These are phyloP conservation scores for Sclerospora graminicola DNA, from an alignment of 352 stramenopile genomes.

Conservation along the genomic window DNA sequence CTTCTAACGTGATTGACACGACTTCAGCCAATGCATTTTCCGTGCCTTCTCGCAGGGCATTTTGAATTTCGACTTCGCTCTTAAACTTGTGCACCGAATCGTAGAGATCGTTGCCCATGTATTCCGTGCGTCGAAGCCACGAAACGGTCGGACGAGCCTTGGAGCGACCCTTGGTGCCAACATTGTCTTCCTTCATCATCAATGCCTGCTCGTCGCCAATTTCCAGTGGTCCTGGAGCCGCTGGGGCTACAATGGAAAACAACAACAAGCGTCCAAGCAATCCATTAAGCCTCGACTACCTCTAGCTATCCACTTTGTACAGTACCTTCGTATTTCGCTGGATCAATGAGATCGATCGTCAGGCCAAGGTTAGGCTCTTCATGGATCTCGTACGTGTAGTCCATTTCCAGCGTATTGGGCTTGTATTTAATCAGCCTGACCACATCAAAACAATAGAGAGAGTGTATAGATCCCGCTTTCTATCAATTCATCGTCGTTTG, in stretches of 20 bases:
- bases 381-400: constrained; percentile 82
- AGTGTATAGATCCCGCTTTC: too few relatives aligned
- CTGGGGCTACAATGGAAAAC: constrained; percentile 27
- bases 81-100: constrained; percentile 83
- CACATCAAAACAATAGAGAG: too few relatives aligned
- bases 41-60: constrained; percentile 65
- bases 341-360: constrained; percentile 77
- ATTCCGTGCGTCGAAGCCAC: constrained; percentile 75
- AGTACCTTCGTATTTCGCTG: constrained; percentile 73
- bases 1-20: constrained; percentile 53
- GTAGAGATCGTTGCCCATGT: constrained; percentile 82
- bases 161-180: constrained; percentile 32
- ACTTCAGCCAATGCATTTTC: constrained; percentile 72
- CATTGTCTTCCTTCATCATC: constrained; percentile 67
- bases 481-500: not conserved
- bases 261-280: constrained; percentile 1
- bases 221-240: constrained; percentile 39
- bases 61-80: constrained; percentile 80
- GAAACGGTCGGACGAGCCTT: constrained; percentile 67
- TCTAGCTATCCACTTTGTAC: not conserved
- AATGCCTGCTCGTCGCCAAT: constrained; percentile 64
- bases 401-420: constrained; percentile 70
- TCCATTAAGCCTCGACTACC: not conserved
- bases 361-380: constrained; percentile 72
- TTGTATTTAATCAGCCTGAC: constrained; percentile 81